Percentiles rank a stretch among this genome's conserved stretches.
phyloP scores from a whole-genome alignment of 2,329 filamentous ascomycete genomes.

The Aspergillus uvarum region DNA sequence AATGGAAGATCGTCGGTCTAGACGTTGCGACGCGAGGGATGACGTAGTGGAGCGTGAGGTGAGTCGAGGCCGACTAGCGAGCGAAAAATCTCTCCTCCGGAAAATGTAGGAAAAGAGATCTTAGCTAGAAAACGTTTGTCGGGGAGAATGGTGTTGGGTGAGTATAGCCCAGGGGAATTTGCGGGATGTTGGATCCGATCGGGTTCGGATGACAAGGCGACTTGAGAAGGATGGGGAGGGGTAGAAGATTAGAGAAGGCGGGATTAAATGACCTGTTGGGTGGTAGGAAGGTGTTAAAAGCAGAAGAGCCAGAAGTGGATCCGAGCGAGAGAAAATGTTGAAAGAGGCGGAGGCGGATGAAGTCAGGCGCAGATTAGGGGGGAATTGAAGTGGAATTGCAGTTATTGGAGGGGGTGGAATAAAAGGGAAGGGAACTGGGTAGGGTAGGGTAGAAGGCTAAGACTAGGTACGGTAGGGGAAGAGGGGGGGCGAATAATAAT shows the following conservation, averaged over 20 bases:
- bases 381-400: not conserved
- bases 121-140: constrained; percentile 20
- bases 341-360: not conserved
- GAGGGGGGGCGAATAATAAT: not conserved
- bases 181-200: constrained; percentile 32
- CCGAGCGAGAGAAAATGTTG: constrained; percentile 1
- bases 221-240: constrained; percentile 7
- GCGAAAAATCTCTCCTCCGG: constrained; percentile 14
- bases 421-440: not conserved
- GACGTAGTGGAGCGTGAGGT: constrained; percentile 3
- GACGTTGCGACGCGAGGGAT: not conserved
- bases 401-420: not conserved
- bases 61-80: constrained; percentile 6
- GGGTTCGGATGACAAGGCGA: constrained; percentile 18
- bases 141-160: constrained; percentile 20
- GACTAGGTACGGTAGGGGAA: not conserved
- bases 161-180: constrained; percentile 39
- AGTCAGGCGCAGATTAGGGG: not conserved
- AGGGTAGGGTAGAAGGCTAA: not conserved
- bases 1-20: constrained; percentile 4
- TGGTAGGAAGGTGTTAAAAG: constrained; percentile 10
- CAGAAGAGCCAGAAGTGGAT: not conserved
- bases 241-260: constrained; percentile 11
- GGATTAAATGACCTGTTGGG: constrained; percentile 6
- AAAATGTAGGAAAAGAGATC: constrained; percentile 12